Base-by-base conservation (phyloP, 1,284 basidiomycete genomes). In the Boletus subluridellus region DNA sequence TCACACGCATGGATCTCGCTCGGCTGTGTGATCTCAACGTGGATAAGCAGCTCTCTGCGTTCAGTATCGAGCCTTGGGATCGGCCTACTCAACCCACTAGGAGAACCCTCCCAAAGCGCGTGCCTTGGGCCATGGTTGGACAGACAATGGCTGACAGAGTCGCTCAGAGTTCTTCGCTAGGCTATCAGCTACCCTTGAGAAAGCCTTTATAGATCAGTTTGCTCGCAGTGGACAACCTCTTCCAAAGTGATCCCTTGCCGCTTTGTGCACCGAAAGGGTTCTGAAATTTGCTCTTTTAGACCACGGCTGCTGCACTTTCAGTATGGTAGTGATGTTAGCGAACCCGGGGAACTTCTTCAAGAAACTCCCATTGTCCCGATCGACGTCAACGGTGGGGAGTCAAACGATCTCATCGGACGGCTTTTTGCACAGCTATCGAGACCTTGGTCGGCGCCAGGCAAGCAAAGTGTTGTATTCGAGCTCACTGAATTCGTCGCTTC, bases 401-500 rank as follows among this genome's bases (percentile, higher is more conserved):
- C 32, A 10, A 32, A 10, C 8, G 32, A 32, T 10, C 32, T 32
- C 32, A 32, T 32, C 32, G 78, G 82, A 9, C 80, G 81, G 54
- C 78, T 89, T 17, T 77, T 82, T 7, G 72, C 78, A 12, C 79
- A 78, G 57, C 69, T 88, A 24, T 78, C 73, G 3, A 72, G 71
- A 7, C 60, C 62, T 57, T 64, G 54, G 45, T 58, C 62, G 32
- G 58, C 59, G 37, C 39, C 49, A 30, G 55, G 64, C 35, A 74
- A 74, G 11, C 80, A 82, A 63, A 80, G 83, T 30, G 80, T 85
- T 35, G 88, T 89, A 58, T 74, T 82, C 28, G 76, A 80, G 46
- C 78, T 85, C 1, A 85, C 86, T 7, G 81, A 85, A 38, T 75
- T 88, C 35, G 77, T 89, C 45, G 77, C 79, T 0, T 90, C 90